Base-by-base conservation (phyloP, 306 rosid genomes). In the Prunus salicina region DNA sequence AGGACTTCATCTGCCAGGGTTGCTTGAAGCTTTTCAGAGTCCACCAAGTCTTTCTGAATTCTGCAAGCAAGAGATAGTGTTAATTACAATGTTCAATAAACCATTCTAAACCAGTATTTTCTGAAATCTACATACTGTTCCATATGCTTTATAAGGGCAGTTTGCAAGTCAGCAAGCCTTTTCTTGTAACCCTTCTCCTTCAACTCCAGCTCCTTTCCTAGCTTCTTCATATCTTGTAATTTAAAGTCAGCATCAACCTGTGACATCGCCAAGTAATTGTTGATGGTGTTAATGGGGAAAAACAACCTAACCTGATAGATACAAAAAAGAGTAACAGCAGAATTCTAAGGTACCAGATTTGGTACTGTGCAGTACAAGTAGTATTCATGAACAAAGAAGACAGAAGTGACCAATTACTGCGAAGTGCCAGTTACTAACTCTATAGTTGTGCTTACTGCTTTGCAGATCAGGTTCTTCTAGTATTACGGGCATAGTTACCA, bases 191-290 rank as follows among this genome's bases (percentile, higher is more conserved):
- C 85, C 83, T 87, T 92, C 83, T 82, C 93, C 87, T 87, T 95
- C 78, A 82, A 46, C 79, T 92, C 98, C 82, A 88, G 79, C 73
- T 92, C 99, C 77, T 83, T 90, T 79, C 47, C 90, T 73, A 79
- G 82, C 85, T 82, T 90, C 88, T 95, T 95, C 96, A 82, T 80
- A 67, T 95, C 98, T 82, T 92, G 90, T 80, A 92, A 82, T 88
- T 92, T 92, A 71, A 76, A 95, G 68, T 92, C 97, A 15, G 92
- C 90, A 64, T 95, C 97, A 80, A 92, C 97, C 97, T 95, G 81
- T 64, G 72, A 80, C 78, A 75, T 55, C 58, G 74, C 46, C 24
- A 70, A 71, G 67, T 49, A 13, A 30, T 22, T 43, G 25, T 34
- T 32, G 49, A 50, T 43, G 20, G 28, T 28, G 14, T 18, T 66